Percentiles rank a stretch among this genome's conserved stretches.
Evolutionary conservation across 352 stramenopile genomes (phyloP).

Genomic region (Phytophthora cryptogea): DNA sequence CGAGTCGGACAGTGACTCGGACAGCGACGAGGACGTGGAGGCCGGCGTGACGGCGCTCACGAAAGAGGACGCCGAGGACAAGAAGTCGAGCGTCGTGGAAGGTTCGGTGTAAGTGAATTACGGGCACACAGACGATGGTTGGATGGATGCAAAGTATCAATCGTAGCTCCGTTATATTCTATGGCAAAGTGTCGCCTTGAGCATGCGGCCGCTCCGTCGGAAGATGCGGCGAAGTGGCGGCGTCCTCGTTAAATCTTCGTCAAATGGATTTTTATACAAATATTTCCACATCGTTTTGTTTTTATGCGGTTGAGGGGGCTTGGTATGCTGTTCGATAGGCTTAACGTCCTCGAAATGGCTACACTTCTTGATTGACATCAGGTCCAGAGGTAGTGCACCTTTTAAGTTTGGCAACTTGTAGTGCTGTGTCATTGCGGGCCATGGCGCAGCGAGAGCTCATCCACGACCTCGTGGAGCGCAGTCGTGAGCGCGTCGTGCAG

Average conservation of each 20-base stretch:
- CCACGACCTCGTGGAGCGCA: constrained; percentile 65
- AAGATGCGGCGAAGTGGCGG: constrained; percentile 1
- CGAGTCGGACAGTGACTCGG: constrained; percentile 49
- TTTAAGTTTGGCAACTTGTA: constrained; percentile 1
- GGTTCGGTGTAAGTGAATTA: constrained; percentile 56
- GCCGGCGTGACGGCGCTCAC: constrained; percentile 33
- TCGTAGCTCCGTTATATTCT: constrained; percentile 31
- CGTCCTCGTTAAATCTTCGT: constrained; percentile 13
- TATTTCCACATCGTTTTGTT: constrained; percentile 6
- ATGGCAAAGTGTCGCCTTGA: constrained; percentile 22
- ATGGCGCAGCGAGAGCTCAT: constrained; percentile 54
- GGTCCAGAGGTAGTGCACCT: background rate
- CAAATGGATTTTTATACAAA: constrained; percentile 23
- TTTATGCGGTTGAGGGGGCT: background rate
- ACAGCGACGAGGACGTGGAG: constrained; percentile 46
- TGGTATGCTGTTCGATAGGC: background rate
- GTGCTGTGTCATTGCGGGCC: constrained; percentile 2
- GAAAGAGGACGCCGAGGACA: constrained; percentile 36
- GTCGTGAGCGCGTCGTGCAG: constrained; percentile 55
- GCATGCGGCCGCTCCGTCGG: constrained; percentile 3
- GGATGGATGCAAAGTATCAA: constrained; percentile 30
- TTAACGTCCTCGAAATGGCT: constrained; percentile 20
- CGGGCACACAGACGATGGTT: constrained; percentile 17
- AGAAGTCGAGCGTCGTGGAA: constrained; percentile 60
- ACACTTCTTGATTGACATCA: constrained; percentile 13